Evolutionary conservation across 2,329 filamentous ascomycete species (phyloP), one percentile per base, ranked within the genome.

Genomic region (Lasiodiplodia citricola): DNA sequence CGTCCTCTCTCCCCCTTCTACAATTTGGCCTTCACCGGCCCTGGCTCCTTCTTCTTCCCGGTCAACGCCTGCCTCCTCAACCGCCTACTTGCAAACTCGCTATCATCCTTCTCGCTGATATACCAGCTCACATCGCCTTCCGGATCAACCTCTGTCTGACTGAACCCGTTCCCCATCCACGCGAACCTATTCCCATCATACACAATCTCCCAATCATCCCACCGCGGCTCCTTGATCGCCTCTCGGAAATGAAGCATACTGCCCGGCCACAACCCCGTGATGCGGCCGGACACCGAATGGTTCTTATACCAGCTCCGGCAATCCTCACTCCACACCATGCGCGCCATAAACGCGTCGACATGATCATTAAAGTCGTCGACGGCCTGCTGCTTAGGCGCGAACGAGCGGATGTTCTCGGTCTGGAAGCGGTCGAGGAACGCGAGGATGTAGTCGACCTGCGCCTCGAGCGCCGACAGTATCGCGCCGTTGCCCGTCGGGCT

Each of bases 321-420:
- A 47, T 75, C 73, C 56, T 77, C 76, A 70, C 75, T 72, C 75
- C 76, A 79, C 31, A 77, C 76, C 0, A 76, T 77, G 2, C 71
- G 73, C 64, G 73, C 73, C 71, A 76, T 74, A 68, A 72, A 78
- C 11, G 74, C 70, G 68, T 84, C 81, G 52, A 82, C 82, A 75
- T 82, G 80, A 4, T 77, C 77, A 68, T 84, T 80, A 74, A 88
- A 88, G 70, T 87, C 87, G 13, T 76, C 75, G 8, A 87, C 82
- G 1, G 82, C 83, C 21, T 80, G 80, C 0, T 76, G 73, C 72
- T 84, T 85, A 13, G 86, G 81, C 10, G 80, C 74, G 51, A 85
- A 81, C 4, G 80, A 77, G 5, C 75, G 73, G 67, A 87, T 83
- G 73, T 83, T 81, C 73, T 85, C 78, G 2, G 81, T 84, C 73